Evolutionary conservation across 805 yeast species (phyloP).

Genomic region (Candida oleophila): DNA sequence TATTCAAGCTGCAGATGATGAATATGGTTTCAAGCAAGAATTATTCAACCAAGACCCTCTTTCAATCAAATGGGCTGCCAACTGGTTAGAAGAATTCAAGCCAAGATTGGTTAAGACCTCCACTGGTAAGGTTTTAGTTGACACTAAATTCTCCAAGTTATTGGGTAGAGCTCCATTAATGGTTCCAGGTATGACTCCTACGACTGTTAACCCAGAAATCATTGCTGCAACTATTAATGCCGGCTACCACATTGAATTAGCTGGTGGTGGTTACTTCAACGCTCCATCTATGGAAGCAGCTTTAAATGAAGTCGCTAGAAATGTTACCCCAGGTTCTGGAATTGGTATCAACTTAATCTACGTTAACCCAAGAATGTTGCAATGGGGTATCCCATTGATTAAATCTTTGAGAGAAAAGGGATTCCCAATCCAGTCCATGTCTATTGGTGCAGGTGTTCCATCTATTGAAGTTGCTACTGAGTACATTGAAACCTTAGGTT

Average conservation of each 20-base stretch:
- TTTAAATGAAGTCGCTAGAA: slow-evolving; percentile 64
- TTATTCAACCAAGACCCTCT: slow-evolving; percentile 68
- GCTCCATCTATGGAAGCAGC: slow-evolving; percentile 73
- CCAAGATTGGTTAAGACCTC: slow-evolving; percentile 81
- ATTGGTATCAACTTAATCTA: slow-evolving; percentile 90
- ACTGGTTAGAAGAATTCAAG: slow-evolving; percentile 87
- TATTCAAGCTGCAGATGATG: slow-evolving; percentile 61
- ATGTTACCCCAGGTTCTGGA: slow-evolving; percentile 81
- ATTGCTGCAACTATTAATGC: slow-evolving; percentile 93
- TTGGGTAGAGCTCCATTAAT: slow-evolving; percentile 93
- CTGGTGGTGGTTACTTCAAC: slow-evolving; percentile 97
- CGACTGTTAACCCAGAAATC: slow-evolving; percentile 92
- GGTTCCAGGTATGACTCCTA: slow-evolving; percentile 99
- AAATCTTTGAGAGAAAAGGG: slow-evolving; percentile 86
- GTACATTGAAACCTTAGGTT: slow-evolving; percentile 87
- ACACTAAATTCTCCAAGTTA: slow-evolving; percentile 90
- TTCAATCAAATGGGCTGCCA: slow-evolving; percentile 75
- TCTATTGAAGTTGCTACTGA: slow-evolving; percentile 96
- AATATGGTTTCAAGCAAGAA: slow-evolving; percentile 95
- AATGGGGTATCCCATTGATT: slow-evolving; percentile 98
- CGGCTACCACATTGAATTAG: slow-evolving; percentile 96
- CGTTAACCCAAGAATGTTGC: slow-evolving; percentile 95
- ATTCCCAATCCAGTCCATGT: slow-evolving; percentile 91
- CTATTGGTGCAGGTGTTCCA: slow-evolving; percentile 99
- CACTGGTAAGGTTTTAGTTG: slow-evolving; percentile 76